These are phyloP conservation scores for Podila horticola DNA, from an alignment of 192 early-diverging fungal genomes.

Conservation along the genomic window DNA sequence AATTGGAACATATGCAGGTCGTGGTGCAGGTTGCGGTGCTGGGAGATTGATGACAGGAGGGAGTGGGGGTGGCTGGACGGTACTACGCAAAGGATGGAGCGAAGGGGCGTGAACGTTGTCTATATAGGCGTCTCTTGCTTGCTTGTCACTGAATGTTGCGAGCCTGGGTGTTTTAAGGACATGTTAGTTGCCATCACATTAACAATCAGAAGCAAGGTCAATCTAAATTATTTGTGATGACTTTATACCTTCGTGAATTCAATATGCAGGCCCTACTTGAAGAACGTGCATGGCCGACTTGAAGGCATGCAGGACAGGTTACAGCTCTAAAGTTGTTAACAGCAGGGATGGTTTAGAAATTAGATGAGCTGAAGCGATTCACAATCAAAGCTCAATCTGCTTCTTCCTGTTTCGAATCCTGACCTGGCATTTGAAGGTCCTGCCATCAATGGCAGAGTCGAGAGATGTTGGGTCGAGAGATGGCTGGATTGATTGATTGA, in stretches of 20 bases:
- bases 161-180: neutral
- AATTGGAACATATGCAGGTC: neutral
- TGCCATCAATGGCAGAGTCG: too few relatives aligned
- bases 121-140: neutral
- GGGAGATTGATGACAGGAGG: neutral
- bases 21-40: constrained; percentile 7
- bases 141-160: neutral
- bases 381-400: too few relatives aligned
- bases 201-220: neutral
- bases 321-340: too few relatives aligned
- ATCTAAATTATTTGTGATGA: neutral
- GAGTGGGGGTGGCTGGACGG: neutral
- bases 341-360: too few relatives aligned
- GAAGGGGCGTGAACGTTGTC: neutral
- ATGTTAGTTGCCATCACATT: neutral
- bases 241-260: neutral
- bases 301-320: constrained; percentile 1
- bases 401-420: too few relatives aligned
- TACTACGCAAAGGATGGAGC: neutral
- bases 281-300: constrained; percentile 2
- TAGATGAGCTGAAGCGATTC: too few relatives aligned
- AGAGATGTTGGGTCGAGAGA: too few relatives aligned
- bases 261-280: neutral
- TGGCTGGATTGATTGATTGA: too few relatives aligned
- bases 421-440: too few relatives aligned